Conservation (phyloP, 1,284 basidiomycete species). For the Irpex rosettiformis region DNA sequence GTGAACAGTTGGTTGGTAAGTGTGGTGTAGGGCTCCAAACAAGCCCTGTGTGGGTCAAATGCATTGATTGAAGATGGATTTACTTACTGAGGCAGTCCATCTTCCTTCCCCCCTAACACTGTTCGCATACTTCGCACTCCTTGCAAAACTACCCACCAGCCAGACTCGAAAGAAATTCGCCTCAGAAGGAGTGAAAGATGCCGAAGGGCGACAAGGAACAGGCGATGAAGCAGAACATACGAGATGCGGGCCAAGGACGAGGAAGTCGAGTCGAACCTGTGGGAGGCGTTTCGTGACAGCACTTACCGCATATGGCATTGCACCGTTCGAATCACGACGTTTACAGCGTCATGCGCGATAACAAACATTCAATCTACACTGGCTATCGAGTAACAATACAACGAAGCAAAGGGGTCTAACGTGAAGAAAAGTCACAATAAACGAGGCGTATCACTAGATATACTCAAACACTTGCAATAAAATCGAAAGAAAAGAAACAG, state of each 20-base stretch:
- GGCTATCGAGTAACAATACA: constrained; percentile 10
- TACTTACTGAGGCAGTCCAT: constrained; percentile 15
- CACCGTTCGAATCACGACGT: background rate
- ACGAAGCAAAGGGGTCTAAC: constrained; percentile 2
- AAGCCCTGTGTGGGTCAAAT: too few relatives aligned
- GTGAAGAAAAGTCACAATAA: constrained; percentile 8
- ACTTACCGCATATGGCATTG: background rate
- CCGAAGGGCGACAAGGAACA: background rate
- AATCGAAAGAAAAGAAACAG: constrained; percentile 5
- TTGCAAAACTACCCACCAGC: background rate
- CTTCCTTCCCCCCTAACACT: constrained; percentile 15
- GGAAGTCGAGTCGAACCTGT: background rate
- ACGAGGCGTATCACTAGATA: constrained; percentile 17
- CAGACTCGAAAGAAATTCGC: constrained; percentile 13
- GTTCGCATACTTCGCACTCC: constrained; percentile 11
- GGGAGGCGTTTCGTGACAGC: background rate
- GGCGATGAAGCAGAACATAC: background rate
- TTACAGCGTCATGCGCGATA: constrained; percentile 1
- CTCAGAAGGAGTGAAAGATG: constrained; percentile 2
- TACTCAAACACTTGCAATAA: constrained; percentile 16
- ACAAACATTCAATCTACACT: constrained; percentile 11
- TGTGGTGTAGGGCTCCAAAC: too few relatives aligned
- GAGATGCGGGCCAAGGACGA: background rate
- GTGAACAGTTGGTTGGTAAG: too few relatives aligned
- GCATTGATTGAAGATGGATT: too few relatives aligned